Evolutionary conservation across 495 filamentous ascomycete genomes (phyloP), one percentile per base, ranked within the genome.

Genomic region (Hypoxylon intermedium): DNA sequence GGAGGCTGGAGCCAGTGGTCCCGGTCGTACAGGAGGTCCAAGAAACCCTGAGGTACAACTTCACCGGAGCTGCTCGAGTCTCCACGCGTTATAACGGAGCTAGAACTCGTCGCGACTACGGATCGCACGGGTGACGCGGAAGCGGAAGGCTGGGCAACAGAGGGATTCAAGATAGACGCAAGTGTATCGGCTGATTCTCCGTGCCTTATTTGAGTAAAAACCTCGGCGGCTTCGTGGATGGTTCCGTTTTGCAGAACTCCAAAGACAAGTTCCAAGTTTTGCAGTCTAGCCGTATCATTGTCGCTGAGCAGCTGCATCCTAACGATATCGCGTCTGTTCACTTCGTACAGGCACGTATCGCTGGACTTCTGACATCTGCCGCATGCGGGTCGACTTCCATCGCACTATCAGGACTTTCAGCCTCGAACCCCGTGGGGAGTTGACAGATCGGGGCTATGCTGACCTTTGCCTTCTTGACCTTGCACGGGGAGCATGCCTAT

Each of bases 401-500:
- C 60, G 59, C 60, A 64, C 60, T 64, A n/a, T 38, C 7, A 26
- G 1, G 13, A 30, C 26, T 12, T 41, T 59, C 28, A 54, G 53
- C 28, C n/a, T 38, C 43, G 20, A 49, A 11, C 21, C 30, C 26
- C 33, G 15, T 6, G 23, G 24, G 41, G 23, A 15, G 20, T 9
- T 5, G 2, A 16, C 20, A 9, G 2, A 28, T 6, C 6, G 28
- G 11, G n/a, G 19, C 4, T 13, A 9, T 36, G 26, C 54, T 53
- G 33, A 59, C 60, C 54, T 64, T 64, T 7, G 54, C 48, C 49
- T 64, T 64, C 21, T 64, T 64, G 18, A 49, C 28, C 41, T 64
- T 64, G 42, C 60, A 64, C 6, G 33, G 54, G 20, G 60, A 64
- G 24, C 60, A 64, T 23, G 60, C 60, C 60, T 64, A 43, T 43